phyloP scores from a whole-genome alignment of 2,329 filamentous ascomycete genomes.

The Colletotrichum sp. region DNA sequence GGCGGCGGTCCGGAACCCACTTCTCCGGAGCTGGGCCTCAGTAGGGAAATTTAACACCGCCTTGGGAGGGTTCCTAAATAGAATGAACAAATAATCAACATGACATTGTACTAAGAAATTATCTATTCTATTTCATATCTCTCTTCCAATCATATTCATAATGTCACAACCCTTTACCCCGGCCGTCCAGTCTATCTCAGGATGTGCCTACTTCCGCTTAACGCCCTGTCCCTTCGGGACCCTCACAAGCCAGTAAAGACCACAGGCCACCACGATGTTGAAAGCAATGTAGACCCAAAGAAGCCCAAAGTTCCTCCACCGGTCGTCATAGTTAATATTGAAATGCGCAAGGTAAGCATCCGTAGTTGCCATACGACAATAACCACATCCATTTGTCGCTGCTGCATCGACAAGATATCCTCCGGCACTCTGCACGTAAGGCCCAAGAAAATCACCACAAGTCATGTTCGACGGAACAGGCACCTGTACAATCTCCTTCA shows the following conservation, averaged over 20 bases:
- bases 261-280: constrained; percentile 53
- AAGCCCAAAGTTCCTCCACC: constrained; percentile 59
- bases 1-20: neutral
- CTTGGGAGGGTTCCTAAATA: neutral
- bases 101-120: neutral
- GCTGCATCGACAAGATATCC: constrained; percentile 21
- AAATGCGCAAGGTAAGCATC: constrained; percentile 42
- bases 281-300: constrained; percentile 59
- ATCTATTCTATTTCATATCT: neutral
- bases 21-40: neutral
- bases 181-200: neutral
- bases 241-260: constrained; percentile 48
- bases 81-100: neutral
- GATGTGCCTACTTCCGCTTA: neutral
- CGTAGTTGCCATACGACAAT: constrained; percentile 40
- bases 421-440: constrained; percentile 8
- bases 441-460: constrained; percentile 20
- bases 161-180: neutral
- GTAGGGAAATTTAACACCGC: too few species aligned
- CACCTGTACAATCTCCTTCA: constrained; percentile 21
- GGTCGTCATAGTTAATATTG: constrained; percentile 49
- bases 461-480: constrained; percentile 14
- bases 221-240: constrained; percentile 27
- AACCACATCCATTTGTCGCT: constrained; percentile 56
- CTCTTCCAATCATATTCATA: neutral